A percentile compares a stretch with the other conserved stretches of the same genome.
These are phyloP conservation scores for Eutrema salsugineum DNA, from an alignment of 441 rosid genomes.

Conservation along the genomic window DNA sequence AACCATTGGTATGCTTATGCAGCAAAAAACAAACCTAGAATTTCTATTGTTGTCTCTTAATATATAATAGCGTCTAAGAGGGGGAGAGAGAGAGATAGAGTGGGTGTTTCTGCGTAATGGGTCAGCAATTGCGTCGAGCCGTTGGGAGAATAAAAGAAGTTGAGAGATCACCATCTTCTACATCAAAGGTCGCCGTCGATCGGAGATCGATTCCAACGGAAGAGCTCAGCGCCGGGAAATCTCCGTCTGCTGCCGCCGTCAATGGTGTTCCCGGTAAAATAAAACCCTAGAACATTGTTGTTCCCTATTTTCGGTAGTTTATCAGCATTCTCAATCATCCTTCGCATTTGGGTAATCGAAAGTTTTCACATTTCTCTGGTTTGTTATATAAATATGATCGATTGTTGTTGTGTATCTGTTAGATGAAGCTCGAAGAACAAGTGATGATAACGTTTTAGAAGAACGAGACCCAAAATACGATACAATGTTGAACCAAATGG, in stretches of 20 bases:
- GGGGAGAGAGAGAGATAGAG: not conserved
- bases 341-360: conserved; percentile 12
- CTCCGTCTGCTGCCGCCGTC: conserved; percentile 14
- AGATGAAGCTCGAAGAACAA: conserved; percentile 38
- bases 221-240: conserved; percentile 24
- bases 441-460: conserved; percentile 56
- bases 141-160: conserved; percentile 44
- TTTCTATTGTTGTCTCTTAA: not conserved
- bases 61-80: not conserved
- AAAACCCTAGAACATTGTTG: not conserved
- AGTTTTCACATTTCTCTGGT: conserved; percentile 7
- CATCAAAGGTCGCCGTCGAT: conserved; percentile 31
- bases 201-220: conserved; percentile 33
- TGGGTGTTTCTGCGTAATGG: conserved; percentile 34
- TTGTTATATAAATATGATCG: not conserved
- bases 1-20: not conserved
- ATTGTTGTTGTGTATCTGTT: not conserved
- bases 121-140: conserved; percentile 84
- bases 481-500: conserved; percentile 85
- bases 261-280: conserved; percentile 31
- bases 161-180: conserved; percentile 35
- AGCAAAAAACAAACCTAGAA: not conserved
- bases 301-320: not conserved
- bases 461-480: conserved; percentile 68
- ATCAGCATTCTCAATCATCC: not conserved